Base-by-base conservation (phyloP, 441 rosid species). In the Kokia cookei region DNA sequence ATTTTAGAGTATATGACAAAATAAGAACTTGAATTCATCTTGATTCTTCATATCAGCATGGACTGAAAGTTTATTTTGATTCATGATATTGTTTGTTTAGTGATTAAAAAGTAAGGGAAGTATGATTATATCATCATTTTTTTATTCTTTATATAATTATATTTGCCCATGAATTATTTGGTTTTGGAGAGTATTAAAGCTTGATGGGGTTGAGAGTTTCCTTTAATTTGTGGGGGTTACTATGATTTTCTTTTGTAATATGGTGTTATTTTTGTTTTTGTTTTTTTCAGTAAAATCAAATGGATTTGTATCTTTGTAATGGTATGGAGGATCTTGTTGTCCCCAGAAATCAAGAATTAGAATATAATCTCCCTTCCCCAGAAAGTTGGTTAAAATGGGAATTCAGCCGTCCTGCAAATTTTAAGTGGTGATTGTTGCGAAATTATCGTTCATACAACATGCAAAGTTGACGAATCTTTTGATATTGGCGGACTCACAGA, bases 361-460 rank as follows among this genome's bases (percentile, higher is more conserved):
- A 78, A 17, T 86, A 87, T 29, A 73, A 84, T 78, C 71, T 86
- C 68, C 83, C 84, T 45, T 86, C 87, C 19, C 85, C 85, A 0
- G 82, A 75, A 78, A 83, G 88, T 79, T 90, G 97, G 96, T 71
- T 82, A 17, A 85, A 81, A 53, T 91, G 96, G 98, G 86, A 73
- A 59, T 53, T 55, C 27, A 55, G 37, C 37, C 10, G 29, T 22
- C 67, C 79, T 47, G 89, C 74, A 79, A 73, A 73, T 73, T 79
- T 69, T 29, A 72, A 26, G n/a, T n/a, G n/a, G n/a, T n/a, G n/a
- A n/a, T n/a, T n/a, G n/a, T n/a, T n/a, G n/a, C n/a, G n/a, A n/a
- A n/a, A n/a, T n/a, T n/a, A n/a, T n/a, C n/a, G n/a, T n/a, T n/a
- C n/a, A n/a, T n/a, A n/a, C n/a, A n/a, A n/a, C n/a, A n/a, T n/a